Base-by-base conservation (phyloP, 2,329 filamentous ascomycete species). In the Venturiaceae sp. region DNA sequence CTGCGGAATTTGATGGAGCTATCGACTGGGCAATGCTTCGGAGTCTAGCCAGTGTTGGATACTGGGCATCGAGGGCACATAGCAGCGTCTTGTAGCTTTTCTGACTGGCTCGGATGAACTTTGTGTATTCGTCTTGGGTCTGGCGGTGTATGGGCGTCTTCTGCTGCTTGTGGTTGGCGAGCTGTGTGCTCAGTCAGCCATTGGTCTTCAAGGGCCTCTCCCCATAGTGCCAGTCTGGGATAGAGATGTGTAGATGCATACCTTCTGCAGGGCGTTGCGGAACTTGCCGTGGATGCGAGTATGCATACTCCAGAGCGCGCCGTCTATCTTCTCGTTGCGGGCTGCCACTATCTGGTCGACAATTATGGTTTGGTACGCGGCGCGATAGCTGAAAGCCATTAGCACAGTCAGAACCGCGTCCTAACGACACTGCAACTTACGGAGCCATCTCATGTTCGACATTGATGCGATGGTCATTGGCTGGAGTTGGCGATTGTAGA, bases 81-180 rank as follows among this genome's bases (percentile, higher is more conserved):
- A 58, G 96, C 4, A 58, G 26, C 2, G 6, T 19, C 16, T 16
- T 36, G 47, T 58, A 58, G 26, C 32, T 34, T 11, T 30, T 34
- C 33, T 58, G 57, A 13, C 30, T 53, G 19, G 30, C 44, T 72
- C 92, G 95, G 65, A 97, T 83, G 70, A 95, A 97, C 64, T 84
- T 83, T 59, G 86, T 78, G 71, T 95, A 97, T 63, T 86, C 80
- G 72, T 88, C 92, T 69, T 89, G 86, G 92, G 77, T 72, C 91
- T 94, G 62, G 92, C 84, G 55, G 26, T 50, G 30, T 11, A 41
- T 57, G 6, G 55, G 5, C 16, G 55, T 32, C 30, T 32, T 34
- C 19, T 57, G 39, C 26, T 57, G 55, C 39, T 39, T 32, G 5
- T 47, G 39, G 19, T 23, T 30, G 44, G 21, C 44, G 23, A 57